A percentile compares a stretch with the other conserved stretches of the same genome.
Conservation (phyloP, 1,284 basidiomycete species). For the Puccinia novopanici region DNA sequence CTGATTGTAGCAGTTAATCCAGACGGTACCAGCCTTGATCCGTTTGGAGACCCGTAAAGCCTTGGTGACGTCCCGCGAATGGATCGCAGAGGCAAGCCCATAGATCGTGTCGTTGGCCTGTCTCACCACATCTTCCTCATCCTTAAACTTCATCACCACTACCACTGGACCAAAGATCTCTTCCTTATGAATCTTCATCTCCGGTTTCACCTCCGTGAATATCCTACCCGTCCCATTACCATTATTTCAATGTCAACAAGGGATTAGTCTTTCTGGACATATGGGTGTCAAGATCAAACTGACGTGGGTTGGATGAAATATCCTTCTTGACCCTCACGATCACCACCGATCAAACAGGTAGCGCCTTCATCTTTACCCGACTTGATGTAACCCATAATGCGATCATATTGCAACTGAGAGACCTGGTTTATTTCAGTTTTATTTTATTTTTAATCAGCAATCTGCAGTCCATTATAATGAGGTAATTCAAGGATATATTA, state of each 20-base stretch:
- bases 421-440: constrained; percentile 22
- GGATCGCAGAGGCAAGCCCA: constrained; percentile 84
- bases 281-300: background rate
- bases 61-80: constrained; percentile 74
- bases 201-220: constrained; percentile 66
- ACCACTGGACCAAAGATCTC: constrained; percentile 63
- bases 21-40: constrained; percentile 79
- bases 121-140: constrained; percentile 67
- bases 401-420: constrained; percentile 71
- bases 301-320: constrained; percentile 63
- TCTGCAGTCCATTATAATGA: background rate
- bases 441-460: background rate
- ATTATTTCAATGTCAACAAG: background rate
- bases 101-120: constrained; percentile 81
- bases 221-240: constrained; percentile 51
- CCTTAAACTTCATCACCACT: constrained; percentile 69
- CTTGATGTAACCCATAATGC: constrained; percentile 85
- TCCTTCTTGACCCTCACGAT: constrained; percentile 69
- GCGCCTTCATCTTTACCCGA: constrained; percentile 81
- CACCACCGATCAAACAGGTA: constrained; percentile 75
- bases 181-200: constrained; percentile 85
- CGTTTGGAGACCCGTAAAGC: constrained; percentile 74
- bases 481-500: background rate
- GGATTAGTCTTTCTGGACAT: too few relatives aligned
- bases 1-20: constrained; percentile 76